These are phyloP conservation scores for Canna indica DNA, from an alignment of 176 grass and related monocot genomes.

Conservation along the genomic window DNA sequence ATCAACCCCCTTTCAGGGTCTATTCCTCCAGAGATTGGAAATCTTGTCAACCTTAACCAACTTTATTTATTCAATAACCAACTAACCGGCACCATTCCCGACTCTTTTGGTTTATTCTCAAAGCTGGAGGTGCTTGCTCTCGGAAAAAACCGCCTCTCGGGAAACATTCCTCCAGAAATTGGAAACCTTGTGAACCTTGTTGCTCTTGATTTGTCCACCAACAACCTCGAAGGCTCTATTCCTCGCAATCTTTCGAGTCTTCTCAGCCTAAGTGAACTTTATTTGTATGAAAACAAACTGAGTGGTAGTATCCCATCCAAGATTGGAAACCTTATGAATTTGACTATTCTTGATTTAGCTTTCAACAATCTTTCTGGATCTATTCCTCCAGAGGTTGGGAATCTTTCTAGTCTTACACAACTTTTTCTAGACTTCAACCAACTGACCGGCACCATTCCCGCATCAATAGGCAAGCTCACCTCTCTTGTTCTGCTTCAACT, in stretches of 20 bases:
- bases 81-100: slow-evolving; percentile 36
- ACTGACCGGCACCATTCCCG: slow-evolving; percentile 36
- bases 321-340: neutral
- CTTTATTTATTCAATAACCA: slow-evolving; percentile 43
- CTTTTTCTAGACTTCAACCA: slow-evolving; percentile 43
- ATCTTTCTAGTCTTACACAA: slow-evolving; percentile 17
- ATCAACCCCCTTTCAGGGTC: slow-evolving; percentile 21
- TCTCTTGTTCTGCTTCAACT: slow-evolving; percentile 24
- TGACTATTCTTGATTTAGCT: neutral
- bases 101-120: neutral
- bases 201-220: neutral
- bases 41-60: no score
- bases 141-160: neutral
- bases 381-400: slow-evolving; percentile 28
- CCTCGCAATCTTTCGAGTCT: no score
- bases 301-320: neutral
- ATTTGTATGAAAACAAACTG: slow-evolving; percentile 4
- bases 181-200: neutral
- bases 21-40: slow-evolving; percentile 33
- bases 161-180: neutral
- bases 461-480: neutral
- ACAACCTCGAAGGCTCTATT: no score
- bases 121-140: neutral
- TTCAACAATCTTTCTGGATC: slow-evolving; percentile 21
- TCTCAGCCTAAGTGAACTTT: neutral